Evolutionary conservation across 495 filamentous ascomycete genomes (phyloP).

Genomic region (Hypoxylon trugodes): DNA sequence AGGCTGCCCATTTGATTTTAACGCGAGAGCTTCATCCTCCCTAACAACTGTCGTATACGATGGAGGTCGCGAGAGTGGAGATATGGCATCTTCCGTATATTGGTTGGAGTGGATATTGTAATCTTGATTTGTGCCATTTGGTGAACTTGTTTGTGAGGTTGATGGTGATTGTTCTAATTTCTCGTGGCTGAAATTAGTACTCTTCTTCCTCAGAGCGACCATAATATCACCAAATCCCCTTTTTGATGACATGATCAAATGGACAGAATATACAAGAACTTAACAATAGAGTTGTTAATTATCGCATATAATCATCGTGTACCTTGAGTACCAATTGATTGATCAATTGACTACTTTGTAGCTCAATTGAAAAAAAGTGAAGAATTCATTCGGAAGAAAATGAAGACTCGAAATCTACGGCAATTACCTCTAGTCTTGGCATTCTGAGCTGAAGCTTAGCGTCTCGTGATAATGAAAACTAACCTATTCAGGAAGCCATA

Average conservation of each 20-base stretch:
- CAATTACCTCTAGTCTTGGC: too few species aligned
- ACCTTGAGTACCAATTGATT: too few species aligned
- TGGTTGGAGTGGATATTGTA: not conserved
- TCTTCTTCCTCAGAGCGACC: constrained; percentile 8
- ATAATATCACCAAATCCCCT: constrained; percentile 12
- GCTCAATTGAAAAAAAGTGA: too few species aligned
- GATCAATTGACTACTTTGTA: too few species aligned
- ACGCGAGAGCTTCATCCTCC: not conserved
- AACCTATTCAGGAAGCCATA: too few species aligned
- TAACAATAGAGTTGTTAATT: too few species aligned
- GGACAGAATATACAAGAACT: too few species aligned
- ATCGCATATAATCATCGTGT: not conserved
- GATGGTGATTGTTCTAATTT: not conserved
- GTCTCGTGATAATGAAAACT: too few species aligned
- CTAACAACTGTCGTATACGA: constrained; percentile 5
- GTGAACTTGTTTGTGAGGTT: not conserved
- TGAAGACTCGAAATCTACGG: too few species aligned
- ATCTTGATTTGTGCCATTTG: not conserved
- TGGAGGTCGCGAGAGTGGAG: not conserved
- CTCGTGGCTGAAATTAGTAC: too few species aligned
- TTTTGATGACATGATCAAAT: constrained; percentile 21
- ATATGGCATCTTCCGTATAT: not conserved
- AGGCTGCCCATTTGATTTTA: not conserved
- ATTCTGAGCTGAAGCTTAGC: too few species aligned
- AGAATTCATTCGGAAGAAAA: too few species aligned